Conservation (phyloP, 768 basidiomycete species). For the Pulveroboletus sp. region DNA sequence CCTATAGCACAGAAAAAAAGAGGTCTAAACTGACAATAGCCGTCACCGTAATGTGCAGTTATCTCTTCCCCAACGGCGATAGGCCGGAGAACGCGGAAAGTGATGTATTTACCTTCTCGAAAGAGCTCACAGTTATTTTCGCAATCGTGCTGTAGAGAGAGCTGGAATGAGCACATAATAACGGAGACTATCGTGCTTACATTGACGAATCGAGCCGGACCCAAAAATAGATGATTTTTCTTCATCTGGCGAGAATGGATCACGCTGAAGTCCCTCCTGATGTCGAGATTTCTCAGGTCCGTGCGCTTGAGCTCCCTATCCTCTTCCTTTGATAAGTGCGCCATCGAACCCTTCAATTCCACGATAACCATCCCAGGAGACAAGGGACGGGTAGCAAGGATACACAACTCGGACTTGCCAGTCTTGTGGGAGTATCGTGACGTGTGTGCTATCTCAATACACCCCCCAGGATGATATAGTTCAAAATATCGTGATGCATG, state of each 20-base stretch:
- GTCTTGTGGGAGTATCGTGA: slow-evolving; percentile 83
- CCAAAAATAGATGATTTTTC: slow-evolving; percentile 87
- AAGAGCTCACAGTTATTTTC: slow-evolving; percentile 86
- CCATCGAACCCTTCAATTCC: slow-evolving; percentile 90
- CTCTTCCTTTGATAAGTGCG: slow-evolving; percentile 79
- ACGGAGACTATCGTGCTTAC: slow-evolving; percentile 41
- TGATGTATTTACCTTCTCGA: slow-evolving; percentile 85
- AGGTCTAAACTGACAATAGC: slow-evolving; percentile 64
- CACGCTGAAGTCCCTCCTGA: slow-evolving; percentile 84
- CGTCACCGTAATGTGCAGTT: slow-evolving; percentile 86
- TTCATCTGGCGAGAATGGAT: slow-evolving; percentile 90
- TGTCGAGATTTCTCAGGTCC: slow-evolving; percentile 61
- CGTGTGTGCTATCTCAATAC: slow-evolving; percentile 85
- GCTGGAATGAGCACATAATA: background rate
- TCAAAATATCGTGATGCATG: slow-evolving; percentile 89
- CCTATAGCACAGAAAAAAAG: slow-evolving; percentile 17
- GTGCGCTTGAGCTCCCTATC: slow-evolving; percentile 84
- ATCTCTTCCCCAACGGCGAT: slow-evolving; percentile 83
- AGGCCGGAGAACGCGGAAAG: slow-evolving; percentile 75
- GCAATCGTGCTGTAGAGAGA: slow-evolving; percentile 70
- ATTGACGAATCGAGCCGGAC: slow-evolving; percentile 89
- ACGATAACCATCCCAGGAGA: slow-evolving; percentile 66
- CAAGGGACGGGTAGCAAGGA: slow-evolving; percentile 73
- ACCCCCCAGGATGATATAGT: slow-evolving; percentile 76
- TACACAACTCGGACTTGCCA: slow-evolving; percentile 85